Base-by-base conservation (phyloP, 2,329 filamentous ascomycete genomes). In the Phaeosphaeriaceae sp. region DNA sequence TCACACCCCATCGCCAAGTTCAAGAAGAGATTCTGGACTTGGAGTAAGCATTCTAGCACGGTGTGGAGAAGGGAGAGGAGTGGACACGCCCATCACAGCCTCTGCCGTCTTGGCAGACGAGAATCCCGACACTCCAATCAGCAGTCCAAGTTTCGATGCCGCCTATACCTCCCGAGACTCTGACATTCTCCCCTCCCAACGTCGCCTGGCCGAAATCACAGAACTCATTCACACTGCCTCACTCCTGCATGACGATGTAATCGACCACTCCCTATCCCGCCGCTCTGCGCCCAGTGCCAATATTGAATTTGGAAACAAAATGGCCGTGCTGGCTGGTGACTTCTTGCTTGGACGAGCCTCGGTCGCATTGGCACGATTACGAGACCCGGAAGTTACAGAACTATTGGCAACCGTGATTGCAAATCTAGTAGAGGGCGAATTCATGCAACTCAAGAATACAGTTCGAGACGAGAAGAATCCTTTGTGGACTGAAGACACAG, bases 391-490 rank as follows among this genome's bases (percentile, higher is more conserved):
- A 75, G 94, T 99, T 2, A 91, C 92, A 7, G 94, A 99, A 77
- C 83, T 99, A 6, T 79, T 99, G 23, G 92, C 94, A 3, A 97
- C 93, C 1, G 94, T 97, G 34, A 97, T 99, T 62, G 93, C 94
- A 36, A 99, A 99, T 72, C 80, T 99, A 20, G 92, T 99, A 16
- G 94, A 99, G 77, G 94, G 94, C 68, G 94, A 99, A 76, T 97
- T 99, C 79, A 99, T 99, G 94, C 94, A 99, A 79, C 80, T 99
- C 64, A 95, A 96, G 78, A 99, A 99, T 75, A 97, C 94, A 1
- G 90, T 89, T 37, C 82, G 84, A 58, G 93, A 97, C 71, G 93
- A 97, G 79, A 81, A 83, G 58, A 87, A 89, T 61, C 93, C 93
- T 1, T 78, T 82, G 8, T 97, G 89, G 84, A 94, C 88, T 1